These are phyloP conservation scores for Circinella minor DNA, from an alignment of 371 early-diverging fungal genomes.

Conservation along the genomic window DNA sequence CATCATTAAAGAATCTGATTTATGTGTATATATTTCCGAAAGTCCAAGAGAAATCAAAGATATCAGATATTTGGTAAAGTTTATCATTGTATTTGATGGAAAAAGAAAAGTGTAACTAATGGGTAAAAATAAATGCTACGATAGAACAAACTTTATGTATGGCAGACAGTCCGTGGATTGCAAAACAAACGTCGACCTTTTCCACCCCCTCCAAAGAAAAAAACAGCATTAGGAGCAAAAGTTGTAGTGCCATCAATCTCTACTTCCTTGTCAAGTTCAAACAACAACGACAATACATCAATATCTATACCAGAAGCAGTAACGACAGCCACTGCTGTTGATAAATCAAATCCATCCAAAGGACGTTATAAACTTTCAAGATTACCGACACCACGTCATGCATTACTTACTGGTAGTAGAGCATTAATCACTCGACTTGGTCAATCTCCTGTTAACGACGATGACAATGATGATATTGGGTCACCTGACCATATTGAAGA, in stretches of 20 bases:
- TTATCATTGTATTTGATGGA: neutral
- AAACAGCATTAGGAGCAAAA: too few species aligned
- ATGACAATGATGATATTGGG: conserved; percentile 2
- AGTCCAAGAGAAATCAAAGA: conserved; percentile 57
- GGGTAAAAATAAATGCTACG: too few species aligned
- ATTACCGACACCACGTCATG: conserved; percentile 31
- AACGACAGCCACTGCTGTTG: neutral
- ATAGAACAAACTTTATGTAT: conserved; percentile 22
- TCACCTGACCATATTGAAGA: conserved; percentile 28
- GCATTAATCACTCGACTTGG: conserved; percentile 35
- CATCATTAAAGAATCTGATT: conserved; percentile 54
- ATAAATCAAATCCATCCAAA: neutral
- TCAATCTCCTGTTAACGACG: conserved; percentile 23
- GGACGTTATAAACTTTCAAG: conserved; percentile 18
- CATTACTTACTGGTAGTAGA: conserved; percentile 38
- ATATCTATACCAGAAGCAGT: neutral
- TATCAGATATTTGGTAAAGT: conserved; percentile 44
- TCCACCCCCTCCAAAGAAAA: neutral
- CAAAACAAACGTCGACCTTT: neutral
- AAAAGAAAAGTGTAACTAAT: too few species aligned
- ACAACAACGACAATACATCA: too few species aligned
- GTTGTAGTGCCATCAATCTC: too few species aligned
- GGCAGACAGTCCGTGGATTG: conserved; percentile 2
- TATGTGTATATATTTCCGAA: conserved; percentile 69
- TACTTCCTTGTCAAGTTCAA: too few species aligned